These are phyloP conservation scores for Pittosporum tobira DNA, from an alignment of 129 eudicot genomes.

Conservation along the genomic window DNA sequence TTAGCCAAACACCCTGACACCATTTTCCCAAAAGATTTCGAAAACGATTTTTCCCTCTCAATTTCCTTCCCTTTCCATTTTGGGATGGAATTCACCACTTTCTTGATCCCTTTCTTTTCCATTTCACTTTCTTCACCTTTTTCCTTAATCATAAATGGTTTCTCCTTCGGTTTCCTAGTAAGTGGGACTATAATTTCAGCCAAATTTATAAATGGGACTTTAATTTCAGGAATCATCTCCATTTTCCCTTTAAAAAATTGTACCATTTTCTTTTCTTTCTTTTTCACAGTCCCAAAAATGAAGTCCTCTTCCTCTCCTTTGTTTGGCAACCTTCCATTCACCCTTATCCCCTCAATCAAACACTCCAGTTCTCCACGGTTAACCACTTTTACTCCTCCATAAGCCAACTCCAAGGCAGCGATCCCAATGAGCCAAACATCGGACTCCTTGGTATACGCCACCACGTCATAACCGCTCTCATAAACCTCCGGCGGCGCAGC, in stretches of 20 bases:
- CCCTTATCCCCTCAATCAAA: not conserved
- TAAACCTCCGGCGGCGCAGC: slow-evolving; percentile 13
- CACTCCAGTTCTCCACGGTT: not conserved
- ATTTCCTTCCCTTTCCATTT: not conserved
- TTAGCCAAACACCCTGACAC: not conserved
- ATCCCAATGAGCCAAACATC: slow-evolving; percentile 12
- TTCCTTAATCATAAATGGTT: too few relatives aligned
- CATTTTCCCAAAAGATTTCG: slow-evolving; percentile 1
- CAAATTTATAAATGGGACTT: too few relatives aligned
- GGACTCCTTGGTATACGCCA: not conserved
- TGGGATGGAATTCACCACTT: not conserved
- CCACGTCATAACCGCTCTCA: not conserved
- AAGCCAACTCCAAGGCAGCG: slow-evolving; percentile 11
- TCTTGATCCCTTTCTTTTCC: not conserved
- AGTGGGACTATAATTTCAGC: too few relatives aligned
- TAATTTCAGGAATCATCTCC: too few relatives aligned
- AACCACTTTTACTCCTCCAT: not conserved
- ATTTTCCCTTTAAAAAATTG: too few relatives aligned
- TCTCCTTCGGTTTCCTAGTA: too few relatives aligned
- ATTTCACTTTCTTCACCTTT: not conserved
- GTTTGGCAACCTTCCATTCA: not conserved
- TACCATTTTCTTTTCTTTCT: too few relatives aligned
- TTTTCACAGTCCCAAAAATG: too few relatives aligned
- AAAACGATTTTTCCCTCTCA: not conserved
- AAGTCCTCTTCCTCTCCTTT: not conserved